Evolutionary conservation across 768 basidiomycete genomes (phyloP).

Genomic region (Cantharellus cinnabarinus): DNA sequence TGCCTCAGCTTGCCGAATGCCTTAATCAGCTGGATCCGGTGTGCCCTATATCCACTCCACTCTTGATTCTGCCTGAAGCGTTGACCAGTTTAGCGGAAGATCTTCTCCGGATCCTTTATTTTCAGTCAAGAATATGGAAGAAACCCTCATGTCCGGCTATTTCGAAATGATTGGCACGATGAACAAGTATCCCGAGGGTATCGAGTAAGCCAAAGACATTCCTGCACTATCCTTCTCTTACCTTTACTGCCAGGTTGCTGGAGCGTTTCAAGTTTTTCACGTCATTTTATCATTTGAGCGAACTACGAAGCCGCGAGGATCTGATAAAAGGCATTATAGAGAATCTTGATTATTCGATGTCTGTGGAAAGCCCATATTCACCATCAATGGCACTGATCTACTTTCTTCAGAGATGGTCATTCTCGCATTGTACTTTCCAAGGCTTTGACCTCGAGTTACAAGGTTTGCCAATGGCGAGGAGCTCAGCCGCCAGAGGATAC

Average conservation of each 20-base stretch:
- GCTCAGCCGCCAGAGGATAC: too few species aligned
- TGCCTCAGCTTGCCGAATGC: conserved; percentile 63
- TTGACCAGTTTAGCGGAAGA: conserved; percentile 41
- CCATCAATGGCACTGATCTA: background rate
- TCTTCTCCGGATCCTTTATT: conserved; percentile 59
- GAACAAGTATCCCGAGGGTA: conserved; percentile 73
- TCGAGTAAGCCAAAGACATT: conserved; percentile 38
- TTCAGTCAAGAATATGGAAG: conserved; percentile 59
- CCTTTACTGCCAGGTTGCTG: conserved; percentile 34
- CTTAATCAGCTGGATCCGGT: conserved; percentile 90
- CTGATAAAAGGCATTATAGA: conserved; percentile 80
- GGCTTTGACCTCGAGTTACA: conserved; percentile 82
- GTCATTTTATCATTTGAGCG: conserved; percentile 85
- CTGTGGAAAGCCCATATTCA: too few species aligned
- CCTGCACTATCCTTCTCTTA: background rate
- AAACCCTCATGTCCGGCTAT: conserved; percentile 77
- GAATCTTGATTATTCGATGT: conserved; percentile 82
- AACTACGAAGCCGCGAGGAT: conserved; percentile 78
- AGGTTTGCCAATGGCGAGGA: conserved; percentile 33
- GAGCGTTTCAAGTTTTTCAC: conserved; percentile 89
- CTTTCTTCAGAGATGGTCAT: conserved; percentile 60
- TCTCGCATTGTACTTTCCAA: conserved; percentile 84
- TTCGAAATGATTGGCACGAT: conserved; percentile 88
- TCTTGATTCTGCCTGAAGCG: background rate
- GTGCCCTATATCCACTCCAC: conserved; percentile 2